These are phyloP conservation scores for Lumnitzera littorea DNA, from an alignment of 345 rosid species.

Conservation along the genomic window DNA sequence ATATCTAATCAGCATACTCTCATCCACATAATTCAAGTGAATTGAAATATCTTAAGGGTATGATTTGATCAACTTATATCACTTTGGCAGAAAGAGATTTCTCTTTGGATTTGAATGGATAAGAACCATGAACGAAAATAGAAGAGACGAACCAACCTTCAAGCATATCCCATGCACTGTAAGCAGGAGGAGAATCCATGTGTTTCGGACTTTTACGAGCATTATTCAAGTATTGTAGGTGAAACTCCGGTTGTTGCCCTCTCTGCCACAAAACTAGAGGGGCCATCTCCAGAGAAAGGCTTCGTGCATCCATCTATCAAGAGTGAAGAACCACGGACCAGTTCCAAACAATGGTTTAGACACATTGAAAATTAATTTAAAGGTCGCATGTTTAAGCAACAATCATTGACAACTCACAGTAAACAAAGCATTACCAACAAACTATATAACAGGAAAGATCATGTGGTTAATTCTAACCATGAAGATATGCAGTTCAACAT, in stretches of 20 bases:
- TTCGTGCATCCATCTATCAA: conserved; percentile 80
- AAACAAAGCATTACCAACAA: too few species aligned
- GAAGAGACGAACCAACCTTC: conserved; percentile 37
- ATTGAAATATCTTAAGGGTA: too few species aligned
- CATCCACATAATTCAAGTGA: too few species aligned
- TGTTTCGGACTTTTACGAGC: conserved; percentile 41
- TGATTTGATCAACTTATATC: too few species aligned
- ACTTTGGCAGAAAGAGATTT: too few species aligned
- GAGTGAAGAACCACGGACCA: conserved; percentile 6
- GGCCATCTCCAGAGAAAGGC: conserved; percentile 84
- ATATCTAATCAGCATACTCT: too few species aligned
- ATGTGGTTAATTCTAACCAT: too few species aligned
- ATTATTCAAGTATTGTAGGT: conserved; percentile 63
- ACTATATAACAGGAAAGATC: too few species aligned
- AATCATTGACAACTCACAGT: too few species aligned
- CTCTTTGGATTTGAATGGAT: not conserved
- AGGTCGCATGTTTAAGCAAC: too few species aligned
- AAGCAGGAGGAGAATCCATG: conserved; percentile 34
- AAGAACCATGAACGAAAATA: not conserved
- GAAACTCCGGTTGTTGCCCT: conserved; percentile 54
- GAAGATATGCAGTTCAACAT: too few species aligned
- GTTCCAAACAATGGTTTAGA: not conserved
- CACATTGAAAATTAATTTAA: not conserved
- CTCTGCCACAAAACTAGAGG: conserved; percentile 88
- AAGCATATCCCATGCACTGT: conserved; percentile 78